Evolutionary conservation across 2,329 filamentous ascomycete species (phyloP).

Genomic region (Saccharata proteae): DNA sequence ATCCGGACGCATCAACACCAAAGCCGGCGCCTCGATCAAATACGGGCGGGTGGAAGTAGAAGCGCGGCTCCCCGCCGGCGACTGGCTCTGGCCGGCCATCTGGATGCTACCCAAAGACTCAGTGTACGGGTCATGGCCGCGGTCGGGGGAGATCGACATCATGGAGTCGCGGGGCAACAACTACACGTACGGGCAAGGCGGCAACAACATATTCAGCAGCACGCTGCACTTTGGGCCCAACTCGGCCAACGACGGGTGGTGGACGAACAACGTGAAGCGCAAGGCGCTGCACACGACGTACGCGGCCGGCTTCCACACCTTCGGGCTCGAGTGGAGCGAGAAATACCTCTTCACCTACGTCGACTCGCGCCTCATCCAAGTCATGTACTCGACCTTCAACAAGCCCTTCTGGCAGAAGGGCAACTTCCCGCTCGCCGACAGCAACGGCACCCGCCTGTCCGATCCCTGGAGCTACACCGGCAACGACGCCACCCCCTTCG

Average conservation of each 20-base stretch:
- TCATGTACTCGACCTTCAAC: conserved; percentile 64
- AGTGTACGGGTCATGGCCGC: conserved; percentile 65
- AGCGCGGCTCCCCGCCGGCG: conserved; percentile 62
- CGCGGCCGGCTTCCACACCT: conserved; percentile 57
- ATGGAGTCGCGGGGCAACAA: conserved; percentile 74
- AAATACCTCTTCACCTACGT: conserved; percentile 84
- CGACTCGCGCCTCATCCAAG: conserved; percentile 67
- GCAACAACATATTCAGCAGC: conserved; percentile 70
- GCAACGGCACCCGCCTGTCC: conserved; percentile 52
- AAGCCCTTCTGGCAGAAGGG: conserved; percentile 57
- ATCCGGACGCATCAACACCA: conserved; percentile 69
- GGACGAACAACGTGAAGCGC: conserved; percentile 70
- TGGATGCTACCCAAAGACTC: conserved; percentile 71
- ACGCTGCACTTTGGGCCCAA: conserved; percentile 75
- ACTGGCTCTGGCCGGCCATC: conserved; percentile 89
- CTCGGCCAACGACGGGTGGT: conserved; percentile 62
- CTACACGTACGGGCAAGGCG: conserved; percentile 60
- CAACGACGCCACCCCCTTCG: conserved; percentile 56
- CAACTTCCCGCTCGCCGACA: conserved; percentile 49
- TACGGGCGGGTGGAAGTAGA: conserved; percentile 73
- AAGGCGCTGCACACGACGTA: conserved; percentile 65
- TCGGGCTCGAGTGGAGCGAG: conserved; percentile 74
- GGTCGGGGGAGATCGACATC: conserved; percentile 75
- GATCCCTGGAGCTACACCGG: conserved; percentile 55
- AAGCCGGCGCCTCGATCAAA: conserved; percentile 56